Evolutionary conservation across 768 basidiomycete species (phyloP), one percentile per base, ranked within the genome.

Genomic region (Russula olivacea): DNA sequence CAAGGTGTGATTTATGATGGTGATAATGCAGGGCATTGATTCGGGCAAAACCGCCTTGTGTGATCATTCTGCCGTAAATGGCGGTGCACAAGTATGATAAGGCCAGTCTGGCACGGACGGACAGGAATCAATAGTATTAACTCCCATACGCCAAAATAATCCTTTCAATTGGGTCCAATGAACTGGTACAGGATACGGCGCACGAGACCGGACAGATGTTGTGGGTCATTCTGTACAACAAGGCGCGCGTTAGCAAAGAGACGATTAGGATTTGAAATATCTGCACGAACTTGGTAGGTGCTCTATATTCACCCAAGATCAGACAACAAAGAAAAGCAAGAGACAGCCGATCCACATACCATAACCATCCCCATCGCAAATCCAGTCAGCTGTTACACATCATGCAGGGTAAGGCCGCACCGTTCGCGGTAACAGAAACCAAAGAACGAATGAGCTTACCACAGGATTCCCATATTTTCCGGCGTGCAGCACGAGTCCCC

Each of bases 361-460:
- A 93, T 89, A 41, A 95, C 89, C 91, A 97, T 91, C 9, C 86
- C 87, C 89, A 94, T 92, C 10, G 87, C 93, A 61, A 88, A 76
- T 2, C 86, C 85, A 6, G 84, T 84, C 47, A 89, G 72, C 80
- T 83, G 54, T 51, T 17, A 59, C 47, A 3, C 17, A 53, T 10
- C 65, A 66, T 68, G 25, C 52, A n/a, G 12, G 12, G 64, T 65
- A 54, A 58, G 51, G 28, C 51, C 45, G 36, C 45, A 43, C 5
- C 2, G 57, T 38, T 57, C 34, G 21, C 58, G 53, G 45, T 32
- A 55, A 38, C 56, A 74, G 82, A 75, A 47, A 30, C 11, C n/a
- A 53, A 58, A 12, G 15, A 53, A 58, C 12, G 51, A 21, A 49
- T 9, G 23, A 25, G 12, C 84, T 75, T 71, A 88, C 81, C 69